Evolutionary conservation across 345 rosid genomes (phyloP).

Genomic region (Syzygium aromaticum): DNA sequence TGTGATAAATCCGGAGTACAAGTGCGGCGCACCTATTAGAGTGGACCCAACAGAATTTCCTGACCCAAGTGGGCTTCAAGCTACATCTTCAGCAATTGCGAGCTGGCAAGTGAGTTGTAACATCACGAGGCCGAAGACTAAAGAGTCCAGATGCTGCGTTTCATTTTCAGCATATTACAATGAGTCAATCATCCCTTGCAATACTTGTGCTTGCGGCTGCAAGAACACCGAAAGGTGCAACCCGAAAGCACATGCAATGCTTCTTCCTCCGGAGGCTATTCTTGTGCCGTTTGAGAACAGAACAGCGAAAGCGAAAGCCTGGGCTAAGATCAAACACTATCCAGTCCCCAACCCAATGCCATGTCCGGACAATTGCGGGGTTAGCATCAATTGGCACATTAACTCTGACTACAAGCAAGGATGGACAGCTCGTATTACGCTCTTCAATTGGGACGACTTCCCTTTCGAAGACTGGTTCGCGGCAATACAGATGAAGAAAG

Average conservation of each 20-base stretch:
- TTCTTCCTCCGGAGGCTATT: slow-evolving; percentile 70
- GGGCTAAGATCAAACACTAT: slow-evolving; percentile 51
- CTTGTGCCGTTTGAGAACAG: slow-evolving; percentile 72
- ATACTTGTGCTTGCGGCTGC: slow-evolving; percentile 93
- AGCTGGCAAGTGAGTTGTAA: slow-evolving; percentile 85
- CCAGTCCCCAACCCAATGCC: slow-evolving; percentile 54
- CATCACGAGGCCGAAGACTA: slow-evolving; percentile 55
- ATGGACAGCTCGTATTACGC: slow-evolving; percentile 77
- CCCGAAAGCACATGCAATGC: slow-evolving; percentile 36
- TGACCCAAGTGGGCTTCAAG: slow-evolving; percentile 52
- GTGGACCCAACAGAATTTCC: slow-evolving; percentile 74
- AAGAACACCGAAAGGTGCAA: slow-evolving; percentile 36
- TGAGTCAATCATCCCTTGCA: slow-evolving; percentile 70
- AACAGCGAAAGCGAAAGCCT: slow-evolving; percentile 60
- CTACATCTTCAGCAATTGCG: slow-evolving; percentile 37
- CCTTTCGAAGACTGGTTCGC: slow-evolving; percentile 70
- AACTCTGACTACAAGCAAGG: slow-evolving; percentile 57
- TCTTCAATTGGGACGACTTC: slow-evolving; percentile 67
- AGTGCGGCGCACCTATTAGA: slow-evolving; percentile 64
- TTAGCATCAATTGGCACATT: slow-evolving; percentile 87
- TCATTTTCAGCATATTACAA: slow-evolving; percentile 90
- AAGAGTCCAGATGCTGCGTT: slow-evolving; percentile 69
- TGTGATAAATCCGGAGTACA: slow-evolving; percentile 50
- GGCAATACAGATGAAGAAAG: slow-evolving; percentile 53
- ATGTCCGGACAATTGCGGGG: slow-evolving; percentile 93